Base-by-base conservation (phyloP, 805 yeast genomes). In the Zygosaccharomyces kombuchaensis region DNA sequence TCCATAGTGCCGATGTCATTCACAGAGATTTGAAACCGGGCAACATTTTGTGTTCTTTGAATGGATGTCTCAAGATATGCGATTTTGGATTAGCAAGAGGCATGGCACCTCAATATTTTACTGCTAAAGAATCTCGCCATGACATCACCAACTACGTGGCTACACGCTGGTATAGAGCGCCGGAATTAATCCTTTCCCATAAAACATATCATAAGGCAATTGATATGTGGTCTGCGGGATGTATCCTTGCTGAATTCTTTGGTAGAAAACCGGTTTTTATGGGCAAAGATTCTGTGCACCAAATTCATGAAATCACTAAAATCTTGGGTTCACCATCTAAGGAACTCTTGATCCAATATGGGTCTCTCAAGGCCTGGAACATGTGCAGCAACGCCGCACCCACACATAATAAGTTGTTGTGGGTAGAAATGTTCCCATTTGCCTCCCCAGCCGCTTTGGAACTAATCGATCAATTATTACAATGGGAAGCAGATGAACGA, bases 1-100 rank as follows among this genome's bases (percentile, higher is more conserved):
- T 90, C 41, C 98, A 90, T 65, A 81, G 93, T 5, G 96, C 96
- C 1, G 89, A 87, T 54, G 95, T 90, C 8, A 83, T 90, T 44
- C 98, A 90, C 62, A 74, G 98, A 46, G 98, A 90, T 62, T 74
- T 90, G 51, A 90, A 90, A 65, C 97, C 97, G 0, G 95, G 95
- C 0, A 90, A 90, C 62, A 82, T 90, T 3, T 70, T 90, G 46
- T 85, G 89, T 14, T 80, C 87, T 4, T 64, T 78, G 1, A 81
- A 80, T 44, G 97, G 98, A 0, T 70, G 66, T 4, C 67, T 90
- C 40, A 90, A 90, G 60, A 87, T 90, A 13, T 88, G 97, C 66
- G 98, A 90, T 67, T 90, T 90, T 71, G 98, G 98, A 0, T 70
- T 90, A 29, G 96, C 97, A 1, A 71, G 97, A 59, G 95, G 95